Conservation (phyloP, 108 stramenopile species). For the Craspedostauros australis region DNA sequence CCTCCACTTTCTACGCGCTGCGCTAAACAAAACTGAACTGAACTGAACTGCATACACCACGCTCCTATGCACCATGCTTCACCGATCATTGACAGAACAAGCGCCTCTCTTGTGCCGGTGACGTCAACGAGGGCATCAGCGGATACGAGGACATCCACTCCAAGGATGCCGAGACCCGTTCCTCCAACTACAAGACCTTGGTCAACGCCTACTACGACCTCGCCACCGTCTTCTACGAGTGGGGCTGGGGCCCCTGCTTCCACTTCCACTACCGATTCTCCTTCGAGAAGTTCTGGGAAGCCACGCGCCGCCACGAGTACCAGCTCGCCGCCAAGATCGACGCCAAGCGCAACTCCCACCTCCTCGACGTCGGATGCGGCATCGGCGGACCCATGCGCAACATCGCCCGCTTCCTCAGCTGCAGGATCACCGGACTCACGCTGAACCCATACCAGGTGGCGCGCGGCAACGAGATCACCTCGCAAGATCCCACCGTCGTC, state of each 20-base stretch:
- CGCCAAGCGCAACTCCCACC: conserved; percentile 27
- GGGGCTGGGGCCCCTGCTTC: conserved; percentile 89
- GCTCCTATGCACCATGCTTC: too few relatives aligned
- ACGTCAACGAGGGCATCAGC: conserved; percentile 40
- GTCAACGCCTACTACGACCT: conserved; percentile 89
- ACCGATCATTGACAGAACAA: conserved; percentile 45
- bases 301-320: conserved; percentile 88
- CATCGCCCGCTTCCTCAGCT: conserved; percentile 77
- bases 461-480: conserved; percentile 77
- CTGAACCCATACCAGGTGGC: conserved; percentile 86
- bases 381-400: conserved; percentile 96
- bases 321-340: conserved; percentile 61
- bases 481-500: conserved; percentile 36
- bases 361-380: conserved; percentile 92
- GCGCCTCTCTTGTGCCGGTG: conserved; percentile 29
- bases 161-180: conserved; percentile 32
- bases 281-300: conserved; percentile 75
- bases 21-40: too few relatives aligned
- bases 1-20: too few relatives aligned
- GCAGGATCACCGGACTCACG: conserved; percentile 72
- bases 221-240: conserved; percentile 94
- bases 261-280: conserved; percentile 85
- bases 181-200: conserved; percentile 62
- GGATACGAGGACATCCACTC: conserved; percentile 47
- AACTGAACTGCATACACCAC: too few relatives aligned